A percentile compares a stretch with the other conserved stretches of the same genome.
Conservation (phyloP, 441 rosid genomes). For the Populus tomentosa region DNA sequence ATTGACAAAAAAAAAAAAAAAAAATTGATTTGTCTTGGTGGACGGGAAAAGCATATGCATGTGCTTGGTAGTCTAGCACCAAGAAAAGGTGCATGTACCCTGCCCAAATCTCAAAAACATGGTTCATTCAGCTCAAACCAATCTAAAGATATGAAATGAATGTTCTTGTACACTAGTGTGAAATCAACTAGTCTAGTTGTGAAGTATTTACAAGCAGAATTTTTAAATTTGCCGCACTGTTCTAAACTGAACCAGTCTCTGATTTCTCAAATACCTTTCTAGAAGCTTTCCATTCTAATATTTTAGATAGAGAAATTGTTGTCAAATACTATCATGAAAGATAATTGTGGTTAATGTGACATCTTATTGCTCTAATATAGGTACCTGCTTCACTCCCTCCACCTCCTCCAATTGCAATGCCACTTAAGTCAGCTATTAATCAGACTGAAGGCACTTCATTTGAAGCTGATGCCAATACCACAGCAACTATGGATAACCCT, state of each 20-base stretch:
- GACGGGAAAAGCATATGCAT: neutral
- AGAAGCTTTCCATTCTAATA: neutral
- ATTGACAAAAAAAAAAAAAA: neutral
- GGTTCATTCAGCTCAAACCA: neutral
- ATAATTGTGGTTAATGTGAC: neutral
- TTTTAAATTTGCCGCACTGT: neutral
- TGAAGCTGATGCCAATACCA: slow-evolving; percentile 41
- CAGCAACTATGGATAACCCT: slow-evolving; percentile 33
- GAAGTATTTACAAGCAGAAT: neutral
- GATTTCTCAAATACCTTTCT: neutral
- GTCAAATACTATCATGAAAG: neutral
- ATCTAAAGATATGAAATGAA: neutral
- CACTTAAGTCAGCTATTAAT: slow-evolving; percentile 35
- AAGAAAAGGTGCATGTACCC: neutral
- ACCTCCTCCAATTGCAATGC: slow-evolving; percentile 65
- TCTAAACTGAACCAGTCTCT: neutral
- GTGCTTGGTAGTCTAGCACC: neutral
- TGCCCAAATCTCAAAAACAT: neutral
- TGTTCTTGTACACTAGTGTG: neutral
- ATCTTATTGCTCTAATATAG: slow-evolving; percentile 26
- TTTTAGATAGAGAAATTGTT: too few relatives aligned
- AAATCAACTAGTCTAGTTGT: neutral
- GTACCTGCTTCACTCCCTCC: slow-evolving; percentile 40
- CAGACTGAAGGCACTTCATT: slow-evolving; percentile 42
- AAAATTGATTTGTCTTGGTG: neutral